These are phyloP conservation scores for Rhodotorula sp. DNA, from an alignment of 1,284 basidiomycete genomes.

Conservation along the genomic window DNA sequence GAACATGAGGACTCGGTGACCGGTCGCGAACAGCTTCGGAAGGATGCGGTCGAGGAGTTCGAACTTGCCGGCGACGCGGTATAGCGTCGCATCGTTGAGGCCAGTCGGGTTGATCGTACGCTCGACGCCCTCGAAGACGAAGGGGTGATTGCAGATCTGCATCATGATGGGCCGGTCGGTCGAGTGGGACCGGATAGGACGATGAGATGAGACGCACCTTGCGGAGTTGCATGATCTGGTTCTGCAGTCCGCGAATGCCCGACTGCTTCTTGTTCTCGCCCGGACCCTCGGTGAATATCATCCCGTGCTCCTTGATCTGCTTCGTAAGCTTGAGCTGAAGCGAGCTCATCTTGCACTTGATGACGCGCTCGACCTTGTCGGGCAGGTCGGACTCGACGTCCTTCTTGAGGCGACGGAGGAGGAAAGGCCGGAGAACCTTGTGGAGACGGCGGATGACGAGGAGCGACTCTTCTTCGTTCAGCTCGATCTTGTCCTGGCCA, in stretches of 20 bases:
- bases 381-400: constrained; percentile 97
- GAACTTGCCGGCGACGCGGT: constrained; percentile 89
- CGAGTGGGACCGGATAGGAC: too few species aligned
- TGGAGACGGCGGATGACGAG: constrained; percentile 97
- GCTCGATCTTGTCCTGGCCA: constrained; percentile 92
- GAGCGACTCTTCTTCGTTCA: constrained; percentile 99
- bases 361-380: constrained; percentile 98
- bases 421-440: constrained; percentile 96
- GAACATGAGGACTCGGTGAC: constrained; percentile 95
- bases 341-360: constrained; percentile 96
- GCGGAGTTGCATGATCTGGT: constrained; percentile 97
- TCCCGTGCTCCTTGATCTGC: constrained; percentile 96
- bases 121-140: constrained; percentile 93
- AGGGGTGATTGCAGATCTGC: constrained; percentile 92
- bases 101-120: constrained; percentile 81
- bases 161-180: background rate
- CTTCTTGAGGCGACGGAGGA: constrained; percentile 94
- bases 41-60: constrained; percentile 91
- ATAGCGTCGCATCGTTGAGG: constrained; percentile 75
- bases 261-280: constrained; percentile 42
- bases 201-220: constrained; percentile 54
- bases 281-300: constrained; percentile 58
- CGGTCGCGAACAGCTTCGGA: constrained; percentile 89
- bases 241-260: constrained; percentile 65
- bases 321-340: constrained; percentile 94